Conservation (phyloP, 345 rosid species). For the Lenwebbia sp. region DNA sequence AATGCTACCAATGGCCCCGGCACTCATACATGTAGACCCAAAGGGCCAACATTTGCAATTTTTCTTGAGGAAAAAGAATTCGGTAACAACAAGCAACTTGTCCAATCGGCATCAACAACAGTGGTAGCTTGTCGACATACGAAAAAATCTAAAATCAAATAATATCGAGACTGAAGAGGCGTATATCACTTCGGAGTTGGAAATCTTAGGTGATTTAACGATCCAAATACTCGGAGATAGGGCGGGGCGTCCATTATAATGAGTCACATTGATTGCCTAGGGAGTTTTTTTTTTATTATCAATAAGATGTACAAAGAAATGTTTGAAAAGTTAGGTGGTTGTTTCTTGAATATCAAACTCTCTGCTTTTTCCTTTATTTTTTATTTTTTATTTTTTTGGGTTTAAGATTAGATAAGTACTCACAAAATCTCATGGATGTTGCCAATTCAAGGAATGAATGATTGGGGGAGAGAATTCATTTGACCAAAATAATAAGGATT, state of each 20-base stretch:
- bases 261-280: background rate
- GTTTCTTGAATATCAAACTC: background rate
- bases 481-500: background rate
- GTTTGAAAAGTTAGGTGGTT: background rate
- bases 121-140: background rate
- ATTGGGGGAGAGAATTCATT: constrained; percentile 17
- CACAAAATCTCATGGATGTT: constrained; percentile 30
- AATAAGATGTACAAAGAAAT: background rate
- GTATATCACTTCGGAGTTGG: background rate
- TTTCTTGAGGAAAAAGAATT: background rate
- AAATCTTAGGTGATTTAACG: background rate
- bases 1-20: constrained; percentile 1
- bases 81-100: background rate
- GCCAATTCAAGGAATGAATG: constrained; percentile 46
- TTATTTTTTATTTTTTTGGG: background rate
- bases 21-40: background rate
- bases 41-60: background rate
- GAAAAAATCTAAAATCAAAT: background rate
- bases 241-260: background rate
- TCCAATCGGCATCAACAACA: background rate
- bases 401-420: background rate
- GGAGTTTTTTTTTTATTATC: background rate
- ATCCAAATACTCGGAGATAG: background rate
- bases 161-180: background rate
- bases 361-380: rapidly evolving